These are phyloP conservation scores for Exophiala lecanii-corni DNA, from an alignment of 2,329 filamentous ascomycete species.

Conservation along the genomic window DNA sequence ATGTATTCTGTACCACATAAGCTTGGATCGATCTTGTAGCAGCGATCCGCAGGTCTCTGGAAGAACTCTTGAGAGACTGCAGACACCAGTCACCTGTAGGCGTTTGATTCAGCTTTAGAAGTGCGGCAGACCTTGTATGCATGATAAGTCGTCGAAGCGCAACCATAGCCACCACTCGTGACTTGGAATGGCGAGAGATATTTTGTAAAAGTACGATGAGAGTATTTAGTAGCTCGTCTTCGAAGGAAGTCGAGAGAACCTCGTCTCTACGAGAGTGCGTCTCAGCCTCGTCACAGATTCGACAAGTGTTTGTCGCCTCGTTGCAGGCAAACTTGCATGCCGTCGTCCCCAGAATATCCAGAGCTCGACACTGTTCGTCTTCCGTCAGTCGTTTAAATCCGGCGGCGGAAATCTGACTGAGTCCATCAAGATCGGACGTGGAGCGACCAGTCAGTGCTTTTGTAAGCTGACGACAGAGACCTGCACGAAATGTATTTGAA, in stretches of 20 bases:
- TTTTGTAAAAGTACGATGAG: constrained; percentile 40
- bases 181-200: constrained; percentile 49
- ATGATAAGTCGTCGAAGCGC: constrained; percentile 64
- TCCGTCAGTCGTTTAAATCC: constrained; percentile 47
- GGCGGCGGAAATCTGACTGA: constrained; percentile 40
- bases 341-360: constrained; percentile 54
- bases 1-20: constrained; percentile 53
- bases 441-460: constrained; percentile 34
- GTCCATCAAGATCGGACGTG: constrained; percentile 33
- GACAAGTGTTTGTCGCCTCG: constrained; percentile 26
- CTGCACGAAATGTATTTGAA: constrained; percentile 20
- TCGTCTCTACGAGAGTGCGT: constrained; percentile 15
- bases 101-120: constrained; percentile 65
- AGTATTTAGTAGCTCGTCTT: constrained; percentile 38
- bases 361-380: constrained; percentile 47
- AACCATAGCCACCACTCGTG: constrained; percentile 67
- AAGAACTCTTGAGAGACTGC: constrained; percentile 73
- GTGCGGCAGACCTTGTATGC: constrained; percentile 57
- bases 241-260: constrained; percentile 15
- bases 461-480: constrained; percentile 33
- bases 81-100: constrained; percentile 74
- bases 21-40: constrained; percentile 65
- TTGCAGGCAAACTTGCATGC: constrained; percentile 45
- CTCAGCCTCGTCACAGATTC: constrained; percentile 35
- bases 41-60: constrained; percentile 77